A percentile compares a stretch with the other conserved stretches of the same genome.
phyloP scores from a whole-genome alignment of 768 basidiomycete genomes.

The Suillus subalutaceus region DNA sequence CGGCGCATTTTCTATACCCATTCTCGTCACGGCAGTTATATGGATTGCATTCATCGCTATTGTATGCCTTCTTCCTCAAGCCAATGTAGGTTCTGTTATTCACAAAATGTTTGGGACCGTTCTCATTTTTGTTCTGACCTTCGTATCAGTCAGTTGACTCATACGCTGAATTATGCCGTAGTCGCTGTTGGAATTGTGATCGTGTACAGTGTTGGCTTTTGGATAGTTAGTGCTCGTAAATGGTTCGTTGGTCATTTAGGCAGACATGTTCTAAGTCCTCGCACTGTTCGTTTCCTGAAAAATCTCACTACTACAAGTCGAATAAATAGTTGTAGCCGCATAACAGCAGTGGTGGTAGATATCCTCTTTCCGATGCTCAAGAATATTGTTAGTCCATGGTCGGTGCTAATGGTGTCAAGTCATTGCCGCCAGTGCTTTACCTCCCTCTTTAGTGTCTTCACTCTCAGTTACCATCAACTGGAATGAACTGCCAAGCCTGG shows the following conservation, averaged over 20 bases:
- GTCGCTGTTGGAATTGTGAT: conserved; percentile 79
- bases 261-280: conserved; percentile 56
- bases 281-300: not conserved
- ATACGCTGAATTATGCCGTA: conserved; percentile 75
- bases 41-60: conserved; percentile 24
- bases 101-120: not conserved
- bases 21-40: conserved; percentile 59
- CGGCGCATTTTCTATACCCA: conserved; percentile 60
- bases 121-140: not conserved
- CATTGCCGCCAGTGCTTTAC: not conserved
- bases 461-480: not conserved
- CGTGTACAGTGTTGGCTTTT: conserved; percentile 64
- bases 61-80: conserved; percentile 71
- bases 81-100: conserved; percentile 47
- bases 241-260: conserved; percentile 75
- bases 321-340: not conserved
- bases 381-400: not conserved
- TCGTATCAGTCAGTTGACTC: conserved; percentile 58
- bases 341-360: not conserved
- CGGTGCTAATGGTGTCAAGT: not conserved
- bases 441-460: not conserved
- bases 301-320: not conserved
- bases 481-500: conserved; percentile 2
- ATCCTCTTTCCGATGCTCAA: not conserved
- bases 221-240: conserved; percentile 69